phyloP scores from a whole-genome alignment of 2,329 filamentous ascomycete genomes.

The Helotiales sp. region DNA sequence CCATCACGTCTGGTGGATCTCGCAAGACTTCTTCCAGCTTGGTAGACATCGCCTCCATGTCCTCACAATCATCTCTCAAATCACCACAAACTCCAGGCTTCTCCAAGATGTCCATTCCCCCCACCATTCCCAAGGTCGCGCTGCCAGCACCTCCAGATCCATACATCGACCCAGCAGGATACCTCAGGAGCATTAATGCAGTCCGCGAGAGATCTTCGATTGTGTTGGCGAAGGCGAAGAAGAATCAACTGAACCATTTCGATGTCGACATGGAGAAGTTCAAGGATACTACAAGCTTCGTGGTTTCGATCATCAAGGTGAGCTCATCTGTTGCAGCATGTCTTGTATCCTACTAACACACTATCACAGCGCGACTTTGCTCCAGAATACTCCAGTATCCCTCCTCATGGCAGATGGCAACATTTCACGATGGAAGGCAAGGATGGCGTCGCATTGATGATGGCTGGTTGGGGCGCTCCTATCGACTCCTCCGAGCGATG shows the following conservation, averaged over 20 bases:
- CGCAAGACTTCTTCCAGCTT: slow-evolving; percentile 29
- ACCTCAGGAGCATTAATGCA: slow-evolving; percentile 85
- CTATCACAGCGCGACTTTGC: slow-evolving; percentile 63
- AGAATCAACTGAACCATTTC: slow-evolving; percentile 68
- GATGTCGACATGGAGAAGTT: slow-evolving; percentile 71
- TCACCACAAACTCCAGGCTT: slow-evolving; percentile 31
- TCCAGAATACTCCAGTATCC: slow-evolving; percentile 70
- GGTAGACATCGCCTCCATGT: slow-evolving; percentile 27
- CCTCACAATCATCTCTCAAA: slow-evolving; percentile 32
- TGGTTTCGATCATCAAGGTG: slow-evolving; percentile 67
- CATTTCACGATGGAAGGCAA: slow-evolving; percentile 80
- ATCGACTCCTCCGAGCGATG: slow-evolving; percentile 74
- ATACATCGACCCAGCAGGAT: slow-evolving; percentile 81
- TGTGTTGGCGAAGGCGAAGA: slow-evolving; percentile 65
- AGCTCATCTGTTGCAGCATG: background rate
- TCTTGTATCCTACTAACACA: background rate
- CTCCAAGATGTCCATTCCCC: slow-evolving; percentile 30
- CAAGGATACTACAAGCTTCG: slow-evolving; percentile 64
- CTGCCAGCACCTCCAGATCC: slow-evolving; percentile 87
- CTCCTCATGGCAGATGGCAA: slow-evolving; percentile 83
- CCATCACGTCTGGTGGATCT: slow-evolving; percentile 21
- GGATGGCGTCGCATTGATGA: slow-evolving; percentile 70
- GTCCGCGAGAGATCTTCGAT: slow-evolving; percentile 72
- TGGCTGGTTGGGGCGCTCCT: slow-evolving; percentile 66
- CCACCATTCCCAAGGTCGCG: slow-evolving; percentile 69